Percentiles rank a stretch among this genome's conserved stretches.
phyloP scores from a whole-genome alignment of 2,329 filamentous ascomycete genomes.

The Colletotrichum tropicicola region DNA sequence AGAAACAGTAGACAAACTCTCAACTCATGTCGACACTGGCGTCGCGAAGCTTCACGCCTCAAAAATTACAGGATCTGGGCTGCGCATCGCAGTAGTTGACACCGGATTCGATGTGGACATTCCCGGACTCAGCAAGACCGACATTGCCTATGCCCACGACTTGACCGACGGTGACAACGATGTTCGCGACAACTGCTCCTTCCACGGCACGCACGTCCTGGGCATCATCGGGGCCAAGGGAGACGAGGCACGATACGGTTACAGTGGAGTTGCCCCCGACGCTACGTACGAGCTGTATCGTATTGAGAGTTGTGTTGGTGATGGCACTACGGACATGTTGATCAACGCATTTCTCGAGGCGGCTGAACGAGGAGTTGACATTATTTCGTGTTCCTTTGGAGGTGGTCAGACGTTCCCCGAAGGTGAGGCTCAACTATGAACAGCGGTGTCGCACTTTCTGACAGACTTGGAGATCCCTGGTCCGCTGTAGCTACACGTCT shows the following conservation, averaged over 20 bases:
- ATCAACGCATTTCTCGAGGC: conserved; percentile 17
- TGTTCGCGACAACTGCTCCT: conserved; percentile 1
- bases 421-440: neutral
- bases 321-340: conserved; percentile 14
- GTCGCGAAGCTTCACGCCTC: conserved; percentile 11
- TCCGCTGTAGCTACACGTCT: conserved; percentile 11
- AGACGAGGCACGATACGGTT: conserved; percentile 29
- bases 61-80: conserved; percentile 2
- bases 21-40: conserved; percentile 37
- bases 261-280: conserved; percentile 36
- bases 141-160: neutral
- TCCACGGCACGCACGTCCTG: conserved; percentile 12
- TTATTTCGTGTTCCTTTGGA: conserved; percentile 9
- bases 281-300: conserved; percentile 35
- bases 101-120: conserved; percentile 1
- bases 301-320: conserved; percentile 28
- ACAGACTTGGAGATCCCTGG: neutral
- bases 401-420: neutral
- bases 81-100: conserved; percentile 16
- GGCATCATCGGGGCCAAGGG: conserved; percentile 16
- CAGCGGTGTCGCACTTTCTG: neutral
- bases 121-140: conserved; percentile 1
- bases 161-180: conserved; percentile 14
- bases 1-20: neutral
- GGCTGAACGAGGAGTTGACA: conserved; percentile 1